Base-by-base conservation (phyloP, 768 basidiomycete genomes). In the Hygrocybe coccinea region DNA sequence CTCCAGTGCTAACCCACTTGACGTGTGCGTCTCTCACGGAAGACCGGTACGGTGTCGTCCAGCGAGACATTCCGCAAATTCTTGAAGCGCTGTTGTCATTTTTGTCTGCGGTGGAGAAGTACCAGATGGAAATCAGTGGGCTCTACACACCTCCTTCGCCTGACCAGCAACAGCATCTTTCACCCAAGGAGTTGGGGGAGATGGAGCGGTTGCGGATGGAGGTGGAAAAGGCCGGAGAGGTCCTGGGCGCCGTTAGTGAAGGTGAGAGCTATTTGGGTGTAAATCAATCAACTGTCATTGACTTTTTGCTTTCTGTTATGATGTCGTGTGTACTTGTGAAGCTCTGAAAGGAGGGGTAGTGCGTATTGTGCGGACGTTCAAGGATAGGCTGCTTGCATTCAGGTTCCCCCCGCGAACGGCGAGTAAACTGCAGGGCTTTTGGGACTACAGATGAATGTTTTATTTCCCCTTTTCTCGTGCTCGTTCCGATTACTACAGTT, bases 41-140 rank as follows among this genome's bases (percentile, higher is more conserved):
- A 67, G 91, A 95, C 70, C 77, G 79, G 17, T 92, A 86, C 64
- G 91, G 91, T 19, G 80, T 85, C 34, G 89, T 92, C 11, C 92
- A 94, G 66, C 77, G 87, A 10, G 92, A 94, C 64, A 89, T 91
- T 17, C 87, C 91, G 0, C 84, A 82, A 56, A 83, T 91, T 25
- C 67, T 95, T 2, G 91, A 95, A 67, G 86, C 87, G 0, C 72
- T 93, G 59, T 65, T 87, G 11, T 78, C 79, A 0, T 87, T 86
- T 72, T 75, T 91, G 17, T 65, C 68, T 1, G 86, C 82, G 1
- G 68, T 91, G 17, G 90, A 92, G 60, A 77, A 78, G 29, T 85
- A 85, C 56, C 80, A 83, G 54, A 65, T 61, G 1, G 82, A 86
- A 61, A 67, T 91, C 25, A 70, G 69, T 52, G 69, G 73, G 2